Evolutionary conservation across 1,284 basidiomycete species (phyloP).

Genomic region (Ceratobasidium sp.): DNA sequence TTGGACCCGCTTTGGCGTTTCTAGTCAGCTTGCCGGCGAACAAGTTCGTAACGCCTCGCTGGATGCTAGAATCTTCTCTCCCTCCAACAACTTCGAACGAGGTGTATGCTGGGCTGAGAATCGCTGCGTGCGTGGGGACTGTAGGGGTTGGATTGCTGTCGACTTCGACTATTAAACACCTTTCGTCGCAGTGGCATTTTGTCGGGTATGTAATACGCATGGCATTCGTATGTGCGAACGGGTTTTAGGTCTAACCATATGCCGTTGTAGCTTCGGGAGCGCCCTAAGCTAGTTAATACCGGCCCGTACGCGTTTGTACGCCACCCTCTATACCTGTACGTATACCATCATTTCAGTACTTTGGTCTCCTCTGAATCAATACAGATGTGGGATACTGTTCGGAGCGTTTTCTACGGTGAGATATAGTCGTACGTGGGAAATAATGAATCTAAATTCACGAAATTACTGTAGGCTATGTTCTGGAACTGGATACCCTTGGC

Average conservation of each 20-base stretch:
- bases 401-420: not conserved
- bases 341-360: not conserved
- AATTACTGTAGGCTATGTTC: conserved; percentile 1
- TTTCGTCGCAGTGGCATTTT: conserved; percentile 29
- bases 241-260: not conserved
- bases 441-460: too few species aligned
- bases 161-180: conserved; percentile 19
- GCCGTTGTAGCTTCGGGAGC: conserved; percentile 5
- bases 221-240: not conserved
- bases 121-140: conserved; percentile 23
- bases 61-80: not conserved
- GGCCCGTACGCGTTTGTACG: conserved; percentile 20
- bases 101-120: conserved; percentile 26
- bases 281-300: conserved; percentile 12
- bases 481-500: conserved; percentile 31
- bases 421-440: not conserved
- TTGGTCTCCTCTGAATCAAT: too few species aligned
- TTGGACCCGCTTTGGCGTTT: conserved; percentile 23
- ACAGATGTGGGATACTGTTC: conserved; percentile 6
- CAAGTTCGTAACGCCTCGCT: conserved; percentile 16
- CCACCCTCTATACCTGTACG: conserved; percentile 23
- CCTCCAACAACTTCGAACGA: conserved; percentile 1
- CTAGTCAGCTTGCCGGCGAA: conserved; percentile 17
- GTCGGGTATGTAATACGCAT: conserved; percentile 9
- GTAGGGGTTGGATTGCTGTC: not conserved